These are phyloP conservation scores for Penicillium ochrochloron DNA, from an alignment of 495 filamentous ascomycete genomes.

Conservation along the genomic window DNA sequence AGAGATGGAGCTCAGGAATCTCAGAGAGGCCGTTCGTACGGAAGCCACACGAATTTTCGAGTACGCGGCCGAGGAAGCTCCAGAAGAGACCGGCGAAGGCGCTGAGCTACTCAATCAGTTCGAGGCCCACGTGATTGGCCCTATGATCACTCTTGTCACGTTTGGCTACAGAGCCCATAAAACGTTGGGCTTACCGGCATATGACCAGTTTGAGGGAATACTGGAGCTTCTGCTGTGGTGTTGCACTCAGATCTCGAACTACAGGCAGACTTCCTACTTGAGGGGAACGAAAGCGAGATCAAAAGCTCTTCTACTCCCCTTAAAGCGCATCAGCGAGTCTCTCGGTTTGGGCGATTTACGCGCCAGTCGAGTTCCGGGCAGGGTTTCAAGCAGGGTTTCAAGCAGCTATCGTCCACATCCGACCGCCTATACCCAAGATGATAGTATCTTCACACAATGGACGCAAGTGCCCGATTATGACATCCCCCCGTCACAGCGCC, in stretches of 20 bases:
- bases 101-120: slow-evolving; percentile 15
- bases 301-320: not conserved
- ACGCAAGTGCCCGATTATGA: slow-evolving; percentile 2
- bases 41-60: slow-evolving; percentile 14
- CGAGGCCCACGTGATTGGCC: slow-evolving; percentile 19
- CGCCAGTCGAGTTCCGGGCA: too few species aligned
- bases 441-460: slow-evolving; percentile 1
- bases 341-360: not conserved
- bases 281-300: not conserved
- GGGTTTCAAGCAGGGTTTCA: not conserved
- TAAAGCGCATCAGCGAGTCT: slow-evolving; percentile 8
- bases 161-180: slow-evolving; percentile 14
- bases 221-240: slow-evolving; percentile 15
- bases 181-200: not conserved
- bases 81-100: slow-evolving; percentile 7
- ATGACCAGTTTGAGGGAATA: not conserved
- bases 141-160: slow-evolving; percentile 6
- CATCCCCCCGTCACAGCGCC: not conserved
- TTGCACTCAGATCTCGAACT: slow-evolving; percentile 6
- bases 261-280: not conserved
- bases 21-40: slow-evolving; percentile 7
- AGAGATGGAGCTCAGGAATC: slow-evolving; percentile 1
- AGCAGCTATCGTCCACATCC: not conserved
- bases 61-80: slow-evolving; percentile 3
- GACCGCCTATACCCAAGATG: not conserved